phyloP scores from a whole-genome alignment of 139 green algal species.

The Spirogloea muscicola region DNA sequence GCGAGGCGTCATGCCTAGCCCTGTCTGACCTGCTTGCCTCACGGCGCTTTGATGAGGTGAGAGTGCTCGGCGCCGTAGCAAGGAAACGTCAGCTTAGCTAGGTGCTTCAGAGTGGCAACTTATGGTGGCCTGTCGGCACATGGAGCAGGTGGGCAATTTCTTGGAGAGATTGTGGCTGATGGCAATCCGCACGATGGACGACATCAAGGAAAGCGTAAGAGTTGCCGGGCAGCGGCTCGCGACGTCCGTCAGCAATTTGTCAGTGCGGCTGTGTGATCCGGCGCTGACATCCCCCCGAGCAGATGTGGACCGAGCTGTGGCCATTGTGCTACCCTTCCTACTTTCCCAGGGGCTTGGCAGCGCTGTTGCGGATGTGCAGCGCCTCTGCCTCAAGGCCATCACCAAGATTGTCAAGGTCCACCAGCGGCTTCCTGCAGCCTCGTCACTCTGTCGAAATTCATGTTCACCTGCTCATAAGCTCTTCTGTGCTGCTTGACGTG shows the following conservation, averaged over 20 bases:
- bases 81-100: no score
- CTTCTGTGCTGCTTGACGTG: no score
- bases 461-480: no score
- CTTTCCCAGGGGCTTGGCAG: conserved; percentile 42
- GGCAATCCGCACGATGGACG: conserved; percentile 64
- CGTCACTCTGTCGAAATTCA: no score
- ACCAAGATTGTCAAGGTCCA: conserved; percentile 53
- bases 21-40: conserved; percentile 76
- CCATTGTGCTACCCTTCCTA: conserved; percentile 50
- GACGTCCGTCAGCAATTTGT: conserved; percentile 30
- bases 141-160: conserved; percentile 60
- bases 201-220: conserved; percentile 57
- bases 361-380: conserved; percentile 23
- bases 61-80: no score
- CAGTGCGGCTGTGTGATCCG: conserved; percentile 45
- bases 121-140: no score
- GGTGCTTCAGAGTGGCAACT: no score
- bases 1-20: conserved; percentile 69
- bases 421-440: no score
- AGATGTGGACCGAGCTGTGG: conserved; percentile 5
- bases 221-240: conserved; percentile 25
- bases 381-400: conserved; percentile 36
- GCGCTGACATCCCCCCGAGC: conserved; percentile 24
- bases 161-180: conserved; percentile 74
- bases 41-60: conserved; percentile 13